phyloP scores from a whole-genome alignment of 129 eudicot species.

The Apium graveolens region DNA sequence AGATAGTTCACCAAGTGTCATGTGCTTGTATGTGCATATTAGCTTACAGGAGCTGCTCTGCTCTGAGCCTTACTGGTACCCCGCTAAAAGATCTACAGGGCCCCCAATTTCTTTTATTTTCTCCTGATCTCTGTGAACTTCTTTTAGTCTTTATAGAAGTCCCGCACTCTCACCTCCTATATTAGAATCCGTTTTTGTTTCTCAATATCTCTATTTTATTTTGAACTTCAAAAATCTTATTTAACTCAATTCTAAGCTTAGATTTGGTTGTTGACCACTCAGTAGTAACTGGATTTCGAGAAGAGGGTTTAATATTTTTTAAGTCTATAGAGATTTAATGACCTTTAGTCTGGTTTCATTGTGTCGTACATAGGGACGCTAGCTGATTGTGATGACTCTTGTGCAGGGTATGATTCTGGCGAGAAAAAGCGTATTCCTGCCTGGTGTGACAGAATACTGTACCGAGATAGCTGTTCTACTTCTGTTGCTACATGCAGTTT shows the following conservation, averaged over 20 bases:
- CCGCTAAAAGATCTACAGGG: background rate
- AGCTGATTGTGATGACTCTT: constrained; percentile 2
- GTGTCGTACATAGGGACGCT: background rate
- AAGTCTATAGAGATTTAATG: background rate
- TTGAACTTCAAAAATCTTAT: background rate
- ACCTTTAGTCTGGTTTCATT: background rate
- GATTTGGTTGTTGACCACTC: background rate
- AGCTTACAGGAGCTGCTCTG: background rate
- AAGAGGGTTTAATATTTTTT: background rate
- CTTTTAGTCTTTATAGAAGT: background rate
- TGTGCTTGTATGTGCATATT: background rate
- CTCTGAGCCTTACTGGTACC: background rate
- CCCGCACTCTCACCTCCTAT: background rate
- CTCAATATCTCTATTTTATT: background rate
- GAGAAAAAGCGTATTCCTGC: constrained; percentile 98
- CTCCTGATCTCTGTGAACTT: background rate
- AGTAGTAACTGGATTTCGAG: background rate
- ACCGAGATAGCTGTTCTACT: constrained; percentile 76
- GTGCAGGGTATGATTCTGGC: constrained; percentile 88
- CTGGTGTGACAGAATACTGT: constrained; percentile 92
- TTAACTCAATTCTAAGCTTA: background rate
- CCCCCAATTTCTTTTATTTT: background rate
- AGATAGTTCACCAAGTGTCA: background rate
- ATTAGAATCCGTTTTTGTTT: background rate
- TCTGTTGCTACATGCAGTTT: constrained; percentile 68